Percentiles rank a stretch among this genome's conserved stretches.
These are phyloP conservation scores for Acidiella bohemica DNA, from an alignment of 495 filamentous ascomycete species.

Conservation along the genomic window DNA sequence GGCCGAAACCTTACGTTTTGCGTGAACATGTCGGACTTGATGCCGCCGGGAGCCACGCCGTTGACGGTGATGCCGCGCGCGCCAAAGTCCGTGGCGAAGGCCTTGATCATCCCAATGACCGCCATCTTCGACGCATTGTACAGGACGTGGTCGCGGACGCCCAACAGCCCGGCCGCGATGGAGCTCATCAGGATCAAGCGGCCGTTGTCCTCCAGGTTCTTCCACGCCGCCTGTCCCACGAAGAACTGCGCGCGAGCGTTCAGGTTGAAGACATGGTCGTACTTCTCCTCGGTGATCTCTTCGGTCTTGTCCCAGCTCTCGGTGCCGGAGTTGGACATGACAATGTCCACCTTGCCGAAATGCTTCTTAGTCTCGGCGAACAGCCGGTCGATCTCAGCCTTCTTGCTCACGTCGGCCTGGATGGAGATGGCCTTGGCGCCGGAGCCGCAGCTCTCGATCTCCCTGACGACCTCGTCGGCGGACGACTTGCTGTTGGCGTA, in stretches of 20 bases:
- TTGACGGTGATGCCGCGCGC: slow-evolving; percentile 63
- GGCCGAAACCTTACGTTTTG: too few species aligned
- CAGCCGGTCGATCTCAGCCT: slow-evolving; percentile 48
- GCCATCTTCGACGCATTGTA: slow-evolving; percentile 69
- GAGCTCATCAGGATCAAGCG: slow-evolving; percentile 52
- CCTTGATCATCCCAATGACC: slow-evolving; percentile 64
- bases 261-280: slow-evolving; percentile 61
- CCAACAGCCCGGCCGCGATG: slow-evolving; percentile 40
- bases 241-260: slow-evolving; percentile 75
- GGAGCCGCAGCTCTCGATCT: slow-evolving; percentile 46
- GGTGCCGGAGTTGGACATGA: slow-evolving; percentile 56
- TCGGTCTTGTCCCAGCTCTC: slow-evolving; percentile 49
- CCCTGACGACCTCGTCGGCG: slow-evolving; percentile 48
- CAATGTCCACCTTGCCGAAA: slow-evolving; percentile 63
- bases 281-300: slow-evolving; percentile 61
- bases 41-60: slow-evolving; percentile 59
- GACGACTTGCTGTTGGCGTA: slow-evolving; percentile 50
- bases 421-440: slow-evolving; percentile 47
- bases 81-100: slow-evolving; percentile 61
- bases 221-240: slow-evolving; percentile 63
- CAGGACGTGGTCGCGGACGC: slow-evolving; percentile 57
- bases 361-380: slow-evolving; percentile 49
- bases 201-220: slow-evolving; percentile 52
- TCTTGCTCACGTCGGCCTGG: slow-evolving; percentile 59
- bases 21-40: slow-evolving; percentile 65